Evolutionary conservation across 2,329 filamentous ascomycete genomes (phyloP).

Genomic region (Phoma sp.): DNA sequence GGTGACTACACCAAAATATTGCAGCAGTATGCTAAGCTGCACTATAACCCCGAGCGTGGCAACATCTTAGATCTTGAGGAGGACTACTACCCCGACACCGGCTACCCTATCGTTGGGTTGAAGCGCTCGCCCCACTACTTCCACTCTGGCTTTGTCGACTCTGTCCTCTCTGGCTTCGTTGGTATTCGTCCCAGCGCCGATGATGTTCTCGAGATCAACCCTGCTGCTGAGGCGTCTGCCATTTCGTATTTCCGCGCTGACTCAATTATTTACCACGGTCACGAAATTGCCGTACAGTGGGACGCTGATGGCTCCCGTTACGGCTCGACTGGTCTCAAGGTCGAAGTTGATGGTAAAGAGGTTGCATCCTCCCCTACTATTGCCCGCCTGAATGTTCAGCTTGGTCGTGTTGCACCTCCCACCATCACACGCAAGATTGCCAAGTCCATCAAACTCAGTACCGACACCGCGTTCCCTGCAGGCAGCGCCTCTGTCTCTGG

Average conservation of each 20-base stretch:
- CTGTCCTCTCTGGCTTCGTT: conserved; percentile 52
- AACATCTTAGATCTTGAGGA: conserved; percentile 52
- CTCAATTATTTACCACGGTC: conserved; percentile 53
- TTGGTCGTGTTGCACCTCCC: conserved; percentile 30
- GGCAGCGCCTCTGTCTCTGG: conserved; percentile 42
- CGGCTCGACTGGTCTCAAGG: conserved; percentile 39
- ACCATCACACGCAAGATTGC: conserved; percentile 43
- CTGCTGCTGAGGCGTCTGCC: conserved; percentile 41
- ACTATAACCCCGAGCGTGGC: conserved; percentile 46
- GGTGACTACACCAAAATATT: conserved; percentile 50
- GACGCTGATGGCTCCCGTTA: conserved; percentile 47
- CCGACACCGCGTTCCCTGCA: conserved; percentile 36
- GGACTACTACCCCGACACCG: conserved; percentile 55
- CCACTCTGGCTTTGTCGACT: conserved; percentile 55
- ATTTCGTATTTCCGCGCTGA: conserved; percentile 54
- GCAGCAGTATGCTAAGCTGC: conserved; percentile 50
- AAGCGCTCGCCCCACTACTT: conserved; percentile 56
- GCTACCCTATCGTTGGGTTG: conserved; percentile 52
- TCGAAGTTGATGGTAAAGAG: conserved; percentile 47
- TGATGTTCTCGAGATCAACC: conserved; percentile 52
- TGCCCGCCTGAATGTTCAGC: conserved; percentile 30
- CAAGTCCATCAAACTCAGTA: conserved; percentile 48
- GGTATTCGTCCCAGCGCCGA: conserved; percentile 52
- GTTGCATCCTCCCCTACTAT: conserved; percentile 41
- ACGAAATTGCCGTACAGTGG: conserved; percentile 53